Evolutionary conservation across 2,329 filamentous ascomycete species (phyloP), one percentile per base, ranked within the genome.

Genomic region (Fusarium brachygibbosum): DNA sequence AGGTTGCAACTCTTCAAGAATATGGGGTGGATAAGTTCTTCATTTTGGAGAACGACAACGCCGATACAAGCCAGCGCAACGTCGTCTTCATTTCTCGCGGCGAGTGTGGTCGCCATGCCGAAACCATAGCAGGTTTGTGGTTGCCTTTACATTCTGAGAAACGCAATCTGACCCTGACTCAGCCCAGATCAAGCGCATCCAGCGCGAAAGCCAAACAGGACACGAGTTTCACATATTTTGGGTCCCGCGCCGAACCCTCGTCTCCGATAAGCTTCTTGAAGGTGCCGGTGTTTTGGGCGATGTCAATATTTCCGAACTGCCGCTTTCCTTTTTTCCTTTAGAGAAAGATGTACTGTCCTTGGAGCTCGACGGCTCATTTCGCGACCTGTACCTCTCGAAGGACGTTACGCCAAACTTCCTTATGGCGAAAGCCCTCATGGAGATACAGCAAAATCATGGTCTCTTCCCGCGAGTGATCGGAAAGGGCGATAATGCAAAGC

Each of bases 21-120:
- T 98, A 98, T 82, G 97, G 97, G 31, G 94, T 99, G 72, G 94
- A 98, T 80, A 97, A 97, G 80, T 93, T 98, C 72, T 99, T 98
- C 84, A 91, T 98, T 76, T 85, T 99, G 46, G 96, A 99, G 80
- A 98, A 98, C 81, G 89, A 91, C 76, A 98, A 99, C 81, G 91
- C 94, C 79, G 95, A 98, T 80, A 92, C 93, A 19, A 97, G 91
- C 76, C 96, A 98, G 82, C 90, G 93, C 76, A 99, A 98, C 85
- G 89, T 99, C 68, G 88, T 99, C 71, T 99, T 98, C 82, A 88
- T 99, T 72, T 92, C 94, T 19, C 88, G 94, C 76, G 95, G 94
- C 67, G 96, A 98, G 82, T 95, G 93, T 79, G 91, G 92, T 58
- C 91, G 88, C 70, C 91, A 96, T 76, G 91, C 94, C 56, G 90